phyloP scores from a whole-genome alignment of 2,329 filamentous ascomycete species.

The Penicillium sp. region DNA sequence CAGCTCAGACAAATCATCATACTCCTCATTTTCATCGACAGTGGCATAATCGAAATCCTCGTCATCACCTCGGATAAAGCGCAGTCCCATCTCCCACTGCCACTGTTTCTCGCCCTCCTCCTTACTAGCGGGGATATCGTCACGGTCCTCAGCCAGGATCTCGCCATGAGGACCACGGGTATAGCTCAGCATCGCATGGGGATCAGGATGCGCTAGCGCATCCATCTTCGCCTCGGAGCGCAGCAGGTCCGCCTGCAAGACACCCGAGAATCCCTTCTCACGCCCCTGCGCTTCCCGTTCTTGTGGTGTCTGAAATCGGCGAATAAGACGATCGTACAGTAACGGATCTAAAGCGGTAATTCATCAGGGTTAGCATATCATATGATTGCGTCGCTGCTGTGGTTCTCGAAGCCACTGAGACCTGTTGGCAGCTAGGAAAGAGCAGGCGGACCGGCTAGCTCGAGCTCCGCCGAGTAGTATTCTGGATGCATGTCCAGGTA shows the following conservation, averaged over 20 bases:
- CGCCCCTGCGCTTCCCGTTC: conserved; percentile 74
- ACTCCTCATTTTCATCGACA: conserved; percentile 72
- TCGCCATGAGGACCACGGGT: conserved; percentile 54
- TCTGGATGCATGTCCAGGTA: conserved; percentile 71
- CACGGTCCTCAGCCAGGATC: conserved; percentile 59
- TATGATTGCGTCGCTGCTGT: conserved; percentile 5
- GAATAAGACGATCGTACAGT: conserved; percentile 77
- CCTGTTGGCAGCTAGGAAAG: conserved; percentile 13
- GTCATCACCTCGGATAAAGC: conserved; percentile 75
- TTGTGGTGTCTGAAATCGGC: conserved; percentile 69
- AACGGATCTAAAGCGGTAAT: conserved; percentile 61
- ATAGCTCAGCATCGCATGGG: conserved; percentile 52
- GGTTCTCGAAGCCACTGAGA: conserved; percentile 10
- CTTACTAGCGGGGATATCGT: conserved; percentile 58
- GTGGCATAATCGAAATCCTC: conserved; percentile 72
- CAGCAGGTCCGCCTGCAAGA: conserved; percentile 73
- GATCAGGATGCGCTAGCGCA: conserved; percentile 57
- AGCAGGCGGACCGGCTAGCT: conserved; percentile 57
- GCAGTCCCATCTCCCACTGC: conserved; percentile 68
- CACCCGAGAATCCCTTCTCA: conserved; percentile 73
- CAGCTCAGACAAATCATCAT: conserved; percentile 64
- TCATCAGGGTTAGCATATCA: conserved; percentile 27
- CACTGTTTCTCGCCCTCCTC: conserved; percentile 69
- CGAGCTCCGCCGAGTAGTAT: conserved; percentile 67
- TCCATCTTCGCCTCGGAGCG: conserved; percentile 75